Conservation (phyloP, 495 filamentous ascomycete species). For the Podospora pseudopauciseta region DNA sequence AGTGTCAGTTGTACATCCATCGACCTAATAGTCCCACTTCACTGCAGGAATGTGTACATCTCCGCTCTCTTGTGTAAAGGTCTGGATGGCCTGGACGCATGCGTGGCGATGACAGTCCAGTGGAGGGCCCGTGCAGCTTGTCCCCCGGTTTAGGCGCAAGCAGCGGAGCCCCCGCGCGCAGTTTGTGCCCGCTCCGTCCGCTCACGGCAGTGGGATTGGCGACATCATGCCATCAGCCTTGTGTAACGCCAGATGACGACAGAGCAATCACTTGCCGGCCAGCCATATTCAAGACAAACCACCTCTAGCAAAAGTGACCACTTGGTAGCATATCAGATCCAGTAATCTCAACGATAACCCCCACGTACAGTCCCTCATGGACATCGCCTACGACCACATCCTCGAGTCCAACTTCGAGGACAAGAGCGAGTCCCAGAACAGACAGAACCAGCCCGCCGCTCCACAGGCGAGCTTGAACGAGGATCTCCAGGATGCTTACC, state of each 20-base stretch:
- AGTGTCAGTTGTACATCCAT: background rate
- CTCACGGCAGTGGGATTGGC: slow-evolving; percentile 9
- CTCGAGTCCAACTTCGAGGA: slow-evolving; percentile 76
- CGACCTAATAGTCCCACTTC: background rate
- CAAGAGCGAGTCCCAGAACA: slow-evolving; percentile 40
- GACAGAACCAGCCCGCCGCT: slow-evolving; percentile 42
- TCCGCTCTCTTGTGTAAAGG: background rate
- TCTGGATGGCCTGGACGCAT: background rate
- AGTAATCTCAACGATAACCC: background rate
- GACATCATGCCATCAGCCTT: slow-evolving; percentile 20
- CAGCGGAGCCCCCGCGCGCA: background rate
- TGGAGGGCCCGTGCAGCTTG: background rate
- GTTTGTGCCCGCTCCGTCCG: slow-evolving; percentile 3
- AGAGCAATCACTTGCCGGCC: background rate
- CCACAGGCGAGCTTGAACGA: slow-evolving; percentile 65
- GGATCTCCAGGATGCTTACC: slow-evolving; percentile 93
- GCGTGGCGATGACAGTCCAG: background rate
- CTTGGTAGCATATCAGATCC: background rate
- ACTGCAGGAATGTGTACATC: background rate
- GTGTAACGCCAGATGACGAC: slow-evolving; percentile 7
- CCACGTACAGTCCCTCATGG: slow-evolving; percentile 57
- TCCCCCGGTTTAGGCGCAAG: slow-evolving; percentile 1
- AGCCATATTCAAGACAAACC: slow-evolving; percentile 1
- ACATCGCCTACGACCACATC: slow-evolving; percentile 96
- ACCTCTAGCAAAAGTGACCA: background rate